Base-by-base conservation (phyloP, 192 early-diverging fungal species). In the Podila clonocystis region DNA sequence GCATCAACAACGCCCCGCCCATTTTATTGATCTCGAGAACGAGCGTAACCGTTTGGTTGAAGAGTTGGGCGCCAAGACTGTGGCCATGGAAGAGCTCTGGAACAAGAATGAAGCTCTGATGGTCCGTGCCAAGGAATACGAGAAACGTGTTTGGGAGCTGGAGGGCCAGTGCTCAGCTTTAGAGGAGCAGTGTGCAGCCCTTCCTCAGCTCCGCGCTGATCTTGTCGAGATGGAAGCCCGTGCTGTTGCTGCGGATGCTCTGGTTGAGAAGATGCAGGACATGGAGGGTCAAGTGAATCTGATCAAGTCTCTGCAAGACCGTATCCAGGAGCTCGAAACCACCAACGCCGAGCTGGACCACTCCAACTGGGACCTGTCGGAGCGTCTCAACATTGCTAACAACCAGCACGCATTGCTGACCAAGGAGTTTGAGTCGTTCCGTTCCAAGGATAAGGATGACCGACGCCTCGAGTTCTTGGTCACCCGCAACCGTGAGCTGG, bases 81-180 rank as follows among this genome's bases (percentile, higher is more conserved):
- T 80, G 28, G 70, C 77, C 8, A 80, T 72, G 71, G 77, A 80
- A 49, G 77, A 80, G 13, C 62, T 80, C 20, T 80, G 77, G 77
- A 80, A 80, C 52, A 80, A 80, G 62, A 80, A 80, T 49, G 77
- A 80, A 20, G 71, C 55, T 15, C 48, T 80, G 48, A 73, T 69
- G 70, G 61, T 80, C 34, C 77, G 77, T 9, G 77, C 77, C 41
- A 73, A 63, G 49, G 77, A 80, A 11, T 80, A 80, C 58, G 76
- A 80, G 61, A 80, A 80, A 45, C 76, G 76, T 49, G 77, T 80
- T 12, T 80, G 77, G 77, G 77, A 80, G 28, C 67, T 80, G 0
- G 77, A 80, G 31, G 62, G 66, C 9, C 77, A 80, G 50, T 66
- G 65, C 31, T 45, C 77, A 24, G 52, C 70, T 9, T 8, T 80